Evolutionary conservation across 1,284 basidiomycete species (phyloP).

Genomic region (Cutaneotrichosporon arboriforme): DNA sequence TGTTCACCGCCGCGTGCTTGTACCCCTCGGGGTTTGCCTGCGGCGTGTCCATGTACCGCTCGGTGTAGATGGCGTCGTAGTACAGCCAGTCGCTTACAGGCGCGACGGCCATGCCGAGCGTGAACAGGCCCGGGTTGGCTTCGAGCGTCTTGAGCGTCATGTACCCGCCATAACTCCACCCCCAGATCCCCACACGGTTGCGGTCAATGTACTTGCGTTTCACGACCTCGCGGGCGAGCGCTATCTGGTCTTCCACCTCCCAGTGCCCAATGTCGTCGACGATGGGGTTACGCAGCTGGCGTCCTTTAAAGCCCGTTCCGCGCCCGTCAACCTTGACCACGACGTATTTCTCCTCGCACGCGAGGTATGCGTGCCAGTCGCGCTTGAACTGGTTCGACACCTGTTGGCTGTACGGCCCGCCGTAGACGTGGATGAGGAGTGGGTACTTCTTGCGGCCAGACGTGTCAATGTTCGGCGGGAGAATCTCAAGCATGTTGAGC

Average conservation of each 20-base stretch:
- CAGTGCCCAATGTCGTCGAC: slow-evolving; percentile 76
- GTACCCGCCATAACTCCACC: slow-evolving; percentile 93
- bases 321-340: slow-evolving; percentile 83
- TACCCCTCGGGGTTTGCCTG: slow-evolving; percentile 74
- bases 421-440: slow-evolving; percentile 86
- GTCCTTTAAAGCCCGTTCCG: slow-evolving; percentile 88
- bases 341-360: slow-evolving; percentile 74
- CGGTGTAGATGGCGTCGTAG: slow-evolving; percentile 66
- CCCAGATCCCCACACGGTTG: slow-evolving; percentile 85
- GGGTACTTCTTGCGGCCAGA: slow-evolving; percentile 89
- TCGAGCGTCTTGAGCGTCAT: slow-evolving; percentile 89
- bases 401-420: slow-evolving; percentile 78
- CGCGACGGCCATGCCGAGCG: slow-evolving; percentile 58
- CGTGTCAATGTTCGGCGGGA: slow-evolving; percentile 86
- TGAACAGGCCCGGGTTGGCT: slow-evolving; percentile 74
- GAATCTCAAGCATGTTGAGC: slow-evolving; percentile 80
- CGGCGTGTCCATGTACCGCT: slow-evolving; percentile 92
- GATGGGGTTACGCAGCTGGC: slow-evolving; percentile 72
- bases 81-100: slow-evolving; percentile 77
- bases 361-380: slow-evolving; percentile 84
- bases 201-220: slow-evolving; percentile 50
- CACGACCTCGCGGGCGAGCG: slow-evolving; percentile 57
- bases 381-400: slow-evolving; percentile 63
- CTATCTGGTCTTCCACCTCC: slow-evolving; percentile 82
- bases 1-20: slow-evolving; percentile 71